Evolutionary conservation across 352 stramenopile species (phyloP).

Genomic region (Phytopythium vexans): DNA sequence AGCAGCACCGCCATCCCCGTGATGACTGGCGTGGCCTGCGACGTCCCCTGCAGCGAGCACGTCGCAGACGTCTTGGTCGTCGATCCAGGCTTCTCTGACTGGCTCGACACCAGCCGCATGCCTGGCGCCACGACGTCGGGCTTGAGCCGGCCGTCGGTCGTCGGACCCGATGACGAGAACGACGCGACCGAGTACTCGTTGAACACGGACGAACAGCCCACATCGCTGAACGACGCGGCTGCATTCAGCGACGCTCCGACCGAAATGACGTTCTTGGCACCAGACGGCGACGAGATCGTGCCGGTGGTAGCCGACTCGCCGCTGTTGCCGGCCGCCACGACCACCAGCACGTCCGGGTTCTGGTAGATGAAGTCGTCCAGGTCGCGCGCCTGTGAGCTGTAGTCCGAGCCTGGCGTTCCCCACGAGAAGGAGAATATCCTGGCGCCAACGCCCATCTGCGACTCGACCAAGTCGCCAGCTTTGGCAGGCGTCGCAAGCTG

Average conservation of each 20-base stretch:
- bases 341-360: slow-evolving; percentile 81
- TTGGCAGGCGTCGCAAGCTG: slow-evolving; percentile 59
- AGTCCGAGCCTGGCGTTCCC: slow-evolving; percentile 73
- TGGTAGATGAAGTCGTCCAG: slow-evolving; percentile 81
- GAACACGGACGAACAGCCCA: slow-evolving; percentile 53
- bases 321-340: slow-evolving; percentile 89
- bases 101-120: slow-evolving; percentile 75
- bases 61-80: slow-evolving; percentile 49
- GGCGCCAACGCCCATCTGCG: slow-evolving; percentile 66
- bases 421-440: slow-evolving; percentile 86
- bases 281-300: slow-evolving; percentile 81
- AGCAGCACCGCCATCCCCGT: slow-evolving; percentile 78
- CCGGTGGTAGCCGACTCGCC: slow-evolving; percentile 59
- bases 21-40: slow-evolving; percentile 80
- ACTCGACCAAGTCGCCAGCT: slow-evolving; percentile 53
- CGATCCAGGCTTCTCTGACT: slow-evolving; percentile 52
- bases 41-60: slow-evolving; percentile 79
- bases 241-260: slow-evolving; percentile 75
- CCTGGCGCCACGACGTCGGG: slow-evolving; percentile 85
- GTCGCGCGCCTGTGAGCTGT: slow-evolving; percentile 71
- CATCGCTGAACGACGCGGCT: slow-evolving; percentile 42
- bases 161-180: slow-evolving; percentile 83
- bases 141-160: slow-evolving; percentile 81
- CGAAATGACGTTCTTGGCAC: slow-evolving; percentile 83
- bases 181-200: slow-evolving; percentile 75